phyloP scores from a whole-genome alignment of 2,329 filamentous ascomycete species.

The Laburnicola sp. region DNA sequence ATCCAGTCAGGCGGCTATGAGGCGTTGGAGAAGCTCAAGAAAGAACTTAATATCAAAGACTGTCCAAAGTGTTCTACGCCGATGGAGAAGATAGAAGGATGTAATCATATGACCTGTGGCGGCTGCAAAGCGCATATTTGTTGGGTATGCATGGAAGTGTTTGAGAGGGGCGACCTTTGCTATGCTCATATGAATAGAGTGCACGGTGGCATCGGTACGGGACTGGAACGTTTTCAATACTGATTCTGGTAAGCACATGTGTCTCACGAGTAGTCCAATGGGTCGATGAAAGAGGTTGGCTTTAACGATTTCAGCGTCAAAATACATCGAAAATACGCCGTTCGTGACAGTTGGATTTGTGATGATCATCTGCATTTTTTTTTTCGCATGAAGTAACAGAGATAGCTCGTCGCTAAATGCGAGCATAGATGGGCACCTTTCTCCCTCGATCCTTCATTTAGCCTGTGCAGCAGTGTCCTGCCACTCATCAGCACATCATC shows the following conservation, averaged over 20 bases:
- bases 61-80: constrained; percentile 40
- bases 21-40: constrained; percentile 20
- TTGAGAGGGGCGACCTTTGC: constrained; percentile 22
- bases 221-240: not conserved
- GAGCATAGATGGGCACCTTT: too few species aligned
- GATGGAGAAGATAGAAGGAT: constrained; percentile 52
- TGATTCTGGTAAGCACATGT: not conserved
- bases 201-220: not conserved
- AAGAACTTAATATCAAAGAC: constrained; percentile 25
- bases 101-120: constrained; percentile 53
- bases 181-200: constrained; percentile 17
- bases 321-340: too few species aligned
- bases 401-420: too few species aligned
- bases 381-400: too few species aligned
- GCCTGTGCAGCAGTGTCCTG: constrained; percentile 17
- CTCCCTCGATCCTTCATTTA: not conserved
- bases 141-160: constrained; percentile 52
- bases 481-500: not conserved
- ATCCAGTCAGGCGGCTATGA: constrained; percentile 20
- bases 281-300: too few species aligned
- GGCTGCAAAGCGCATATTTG: constrained; percentile 52
- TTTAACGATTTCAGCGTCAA: too few species aligned
- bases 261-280: too few species aligned
- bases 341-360: too few species aligned
- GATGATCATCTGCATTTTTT: too few species aligned